Evolutionary conservation across 306 rosid species (phyloP), one percentile per base, ranked within the genome.

Genomic region (Ormosia semicastrata): DNA sequence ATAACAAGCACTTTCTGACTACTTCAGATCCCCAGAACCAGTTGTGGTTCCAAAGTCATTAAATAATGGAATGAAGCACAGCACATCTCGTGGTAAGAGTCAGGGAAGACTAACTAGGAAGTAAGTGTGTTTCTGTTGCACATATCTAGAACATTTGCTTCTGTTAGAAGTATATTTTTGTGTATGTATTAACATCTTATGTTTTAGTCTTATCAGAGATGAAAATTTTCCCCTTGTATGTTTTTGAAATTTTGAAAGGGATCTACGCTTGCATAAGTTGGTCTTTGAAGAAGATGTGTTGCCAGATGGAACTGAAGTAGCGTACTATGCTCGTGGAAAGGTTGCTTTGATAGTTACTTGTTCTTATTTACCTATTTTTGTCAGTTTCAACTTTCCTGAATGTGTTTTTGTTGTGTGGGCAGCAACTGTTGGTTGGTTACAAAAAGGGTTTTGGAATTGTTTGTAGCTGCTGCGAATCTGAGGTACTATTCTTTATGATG

Each of bases 281-380:
- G 92, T 91, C 49, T 92, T 94, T 77, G 87, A 87, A 59, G 89
- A 86, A 32, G 86, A 81, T 85, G 81, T 86, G 40, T 79, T 94
- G 65, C 80, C 85, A 3, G 91, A 94, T 82, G 92, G 95, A 79
- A 83, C 95, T 65, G 83, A 90, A 90, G 83, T 94, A 39, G 87
- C 89, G 17, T 94, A 94, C 78, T 77, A 81, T 87, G 82, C 68
- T 60, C 81, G 66, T 33, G 97, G 92, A 76, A 62, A 92, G 98
- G 98, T 94, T 73, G 39, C 17, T 47, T 63, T 62, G 12, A 76
- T 56, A 40, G 9, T 4, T 8, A 76, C 1, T 15, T 44, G 0
- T 30, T 72, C 11, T 66, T 47, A 44, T 70, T 53, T 65, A 10
- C 8, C 11, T 14, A 39, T 32, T 69, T 33, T 46, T 40, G n/a